phyloP scores from a whole-genome alignment of 75 land plant species.

The Selaginella tamariscina region DNA sequence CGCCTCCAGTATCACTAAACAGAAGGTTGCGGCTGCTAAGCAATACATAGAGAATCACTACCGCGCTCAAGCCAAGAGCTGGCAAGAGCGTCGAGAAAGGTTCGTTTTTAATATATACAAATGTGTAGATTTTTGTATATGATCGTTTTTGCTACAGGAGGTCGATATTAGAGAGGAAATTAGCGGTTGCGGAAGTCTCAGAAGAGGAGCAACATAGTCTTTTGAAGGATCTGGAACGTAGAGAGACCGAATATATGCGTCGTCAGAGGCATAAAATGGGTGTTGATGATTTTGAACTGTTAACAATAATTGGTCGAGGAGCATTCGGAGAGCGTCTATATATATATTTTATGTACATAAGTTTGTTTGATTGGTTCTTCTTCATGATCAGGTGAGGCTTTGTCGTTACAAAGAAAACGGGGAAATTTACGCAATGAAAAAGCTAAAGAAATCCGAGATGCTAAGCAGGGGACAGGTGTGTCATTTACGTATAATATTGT shows the following conservation, averaged over 20 bases:
- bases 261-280: constrained; percentile 68
- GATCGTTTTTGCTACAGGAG: neutral
- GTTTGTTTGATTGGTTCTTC: neutral
- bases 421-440: constrained; percentile 72
- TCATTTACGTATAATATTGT: neutral
- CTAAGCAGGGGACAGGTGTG: constrained; percentile 72
- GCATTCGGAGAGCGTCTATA: constrained; percentile 88
- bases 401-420: constrained; percentile 59
- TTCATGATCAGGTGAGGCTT: constrained; percentile 42
- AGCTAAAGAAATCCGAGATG: constrained; percentile 76
- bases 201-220: neutral
- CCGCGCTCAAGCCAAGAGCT: constrained; percentile 42
- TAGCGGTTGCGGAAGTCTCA: neutral
- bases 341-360: neutral
- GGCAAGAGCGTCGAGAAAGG: constrained; percentile 56
- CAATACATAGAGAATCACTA: constrained; percentile 60
- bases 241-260: constrained; percentile 76
- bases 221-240: constrained; percentile 13
- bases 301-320: constrained; percentile 73
- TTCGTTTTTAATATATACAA: constrained; percentile 6
- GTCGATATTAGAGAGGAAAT: neutral
- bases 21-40: constrained; percentile 57
- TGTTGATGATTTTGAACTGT: constrained; percentile 77
- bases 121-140: neutral
- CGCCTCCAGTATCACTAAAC: constrained; percentile 40